phyloP scores from a whole-genome alignment of 768 basidiomycete species.

The Lactarius indigo region DNA sequence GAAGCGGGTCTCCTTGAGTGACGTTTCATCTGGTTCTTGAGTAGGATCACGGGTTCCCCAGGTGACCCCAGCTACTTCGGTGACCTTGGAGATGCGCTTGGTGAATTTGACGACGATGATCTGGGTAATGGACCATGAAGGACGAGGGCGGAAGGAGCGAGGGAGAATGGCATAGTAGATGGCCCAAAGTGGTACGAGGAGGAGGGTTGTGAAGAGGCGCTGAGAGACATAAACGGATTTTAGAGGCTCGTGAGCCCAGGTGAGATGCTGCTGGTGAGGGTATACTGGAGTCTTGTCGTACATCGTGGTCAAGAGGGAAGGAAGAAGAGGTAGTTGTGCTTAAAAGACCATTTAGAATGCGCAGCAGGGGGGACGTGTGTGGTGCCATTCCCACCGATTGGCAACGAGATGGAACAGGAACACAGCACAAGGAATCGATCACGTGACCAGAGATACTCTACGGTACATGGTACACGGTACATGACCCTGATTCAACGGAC shows the following conservation, averaged over 20 bases:
- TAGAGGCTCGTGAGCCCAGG: conserved; percentile 43
- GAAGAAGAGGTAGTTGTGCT: not conserved
- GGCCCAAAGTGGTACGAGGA: conserved; percentile 46
- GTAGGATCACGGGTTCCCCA: conserved; percentile 50
- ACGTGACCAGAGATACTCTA: not conserved
- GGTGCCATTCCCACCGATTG: no score
- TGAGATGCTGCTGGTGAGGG: conserved; percentile 42
- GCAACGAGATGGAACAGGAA: no score
- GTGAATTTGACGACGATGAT: conserved; percentile 51
- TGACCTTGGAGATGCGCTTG: conserved; percentile 49
- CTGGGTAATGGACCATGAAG: conserved; percentile 49
- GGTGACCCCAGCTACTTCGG: conserved; percentile 54
- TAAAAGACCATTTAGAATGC: not conserved
- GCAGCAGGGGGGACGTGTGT: not conserved
- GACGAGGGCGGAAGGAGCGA: conserved; percentile 42
- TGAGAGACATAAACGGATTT: conserved; percentile 47
- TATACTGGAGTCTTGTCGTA: conserved; percentile 35
- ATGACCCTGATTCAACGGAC: not conserved
- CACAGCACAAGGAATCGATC: not conserved
- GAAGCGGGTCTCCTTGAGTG: conserved; percentile 46
- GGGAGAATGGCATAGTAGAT: conserved; percentile 44
- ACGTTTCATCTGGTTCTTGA: conserved; percentile 32
- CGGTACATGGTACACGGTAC: not conserved
- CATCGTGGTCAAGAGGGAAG: conserved; percentile 10
- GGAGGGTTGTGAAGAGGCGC: conserved; percentile 46